Percentiles rank a stretch among this genome's conserved stretches.
Conservation (phyloP, 257 asterid species). For the Salvia rosmarinus region DNA sequence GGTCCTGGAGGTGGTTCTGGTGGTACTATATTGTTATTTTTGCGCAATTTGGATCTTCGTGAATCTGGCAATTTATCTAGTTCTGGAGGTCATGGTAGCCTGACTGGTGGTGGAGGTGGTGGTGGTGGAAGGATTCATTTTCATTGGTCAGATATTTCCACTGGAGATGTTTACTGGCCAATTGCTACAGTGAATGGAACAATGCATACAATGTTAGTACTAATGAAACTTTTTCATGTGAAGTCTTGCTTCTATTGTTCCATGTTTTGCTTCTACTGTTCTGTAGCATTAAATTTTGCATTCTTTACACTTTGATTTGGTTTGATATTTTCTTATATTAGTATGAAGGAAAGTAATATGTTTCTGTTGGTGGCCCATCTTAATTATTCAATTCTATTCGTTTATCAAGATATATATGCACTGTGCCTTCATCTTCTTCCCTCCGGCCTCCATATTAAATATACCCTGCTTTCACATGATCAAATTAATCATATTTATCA, state of each 20-base stretch:
- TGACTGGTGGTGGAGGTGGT: slow-evolving; percentile 84
- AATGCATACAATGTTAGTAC: slow-evolving; percentile 68
- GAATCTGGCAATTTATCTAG: slow-evolving; percentile 72
- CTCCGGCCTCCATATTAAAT: too few species aligned
- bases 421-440: too few species aligned
- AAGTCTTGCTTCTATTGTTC: slow-evolving; percentile 16
- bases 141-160: slow-evolving; percentile 92
- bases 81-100: slow-evolving; percentile 84
- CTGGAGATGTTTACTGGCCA: slow-evolving; percentile 94
- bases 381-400: neutral
- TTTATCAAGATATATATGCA: too few species aligned
- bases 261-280: slow-evolving; percentile 11
- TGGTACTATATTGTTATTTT: slow-evolving; percentile 83
- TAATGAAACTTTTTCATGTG: slow-evolving; percentile 23
- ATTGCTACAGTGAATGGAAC: slow-evolving; percentile 84
- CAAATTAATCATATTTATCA: too few species aligned
- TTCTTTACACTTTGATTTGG: neutral
- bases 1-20: slow-evolving; percentile 99
- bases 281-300: slow-evolving; percentile 21
- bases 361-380: neutral
- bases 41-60: slow-evolving; percentile 61
- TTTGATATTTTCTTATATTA: neutral
- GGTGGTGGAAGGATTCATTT: slow-evolving; percentile 99
- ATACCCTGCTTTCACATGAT: too few species aligned
- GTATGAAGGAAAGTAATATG: neutral